phyloP scores from a whole-genome alignment of 306 rosid genomes.

The Hippophae rhamnoides region DNA sequence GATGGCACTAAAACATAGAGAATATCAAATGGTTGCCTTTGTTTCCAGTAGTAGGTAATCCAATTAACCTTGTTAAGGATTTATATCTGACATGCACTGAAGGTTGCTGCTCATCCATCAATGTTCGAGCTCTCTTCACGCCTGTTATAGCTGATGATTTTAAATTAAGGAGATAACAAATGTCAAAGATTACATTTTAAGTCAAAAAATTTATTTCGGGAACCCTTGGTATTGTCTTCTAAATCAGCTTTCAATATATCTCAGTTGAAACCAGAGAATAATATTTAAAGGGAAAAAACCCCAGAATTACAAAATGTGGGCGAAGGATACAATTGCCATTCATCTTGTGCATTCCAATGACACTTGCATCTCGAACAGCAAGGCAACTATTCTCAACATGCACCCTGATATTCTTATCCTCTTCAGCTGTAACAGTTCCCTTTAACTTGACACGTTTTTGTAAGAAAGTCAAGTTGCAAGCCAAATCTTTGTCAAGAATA shows the following conservation, averaged over 20 bases:
- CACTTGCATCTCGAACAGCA: constrained; percentile 21
- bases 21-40: neutral
- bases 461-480: constrained; percentile 16
- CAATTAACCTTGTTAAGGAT: constrained; percentile 67
- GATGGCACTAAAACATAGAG: neutral
- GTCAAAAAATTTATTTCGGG: no score
- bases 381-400: constrained; percentile 27
- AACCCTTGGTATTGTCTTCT: no score
- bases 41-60: constrained; percentile 8
- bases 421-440: constrained; percentile 23
- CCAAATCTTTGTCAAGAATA: constrained; percentile 13
- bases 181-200: constrained; percentile 1
- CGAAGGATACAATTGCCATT: constrained; percentile 44
- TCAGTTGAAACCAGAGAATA: no score
- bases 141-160: constrained; percentile 42
- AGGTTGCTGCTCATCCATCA: constrained; percentile 50
- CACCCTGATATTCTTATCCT: constrained; percentile 19
- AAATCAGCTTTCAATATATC: no score
- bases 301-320: no score
- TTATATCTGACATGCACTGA: constrained; percentile 60
- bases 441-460: constrained; percentile 29
- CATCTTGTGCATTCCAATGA: constrained; percentile 22
- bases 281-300: no score
- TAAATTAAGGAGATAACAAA: constrained; percentile 32
- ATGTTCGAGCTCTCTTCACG: constrained; percentile 52